Base-by-base conservation (phyloP, 495 filamentous ascomycete genomes). In the Elaphomyces granulatus region DNA sequence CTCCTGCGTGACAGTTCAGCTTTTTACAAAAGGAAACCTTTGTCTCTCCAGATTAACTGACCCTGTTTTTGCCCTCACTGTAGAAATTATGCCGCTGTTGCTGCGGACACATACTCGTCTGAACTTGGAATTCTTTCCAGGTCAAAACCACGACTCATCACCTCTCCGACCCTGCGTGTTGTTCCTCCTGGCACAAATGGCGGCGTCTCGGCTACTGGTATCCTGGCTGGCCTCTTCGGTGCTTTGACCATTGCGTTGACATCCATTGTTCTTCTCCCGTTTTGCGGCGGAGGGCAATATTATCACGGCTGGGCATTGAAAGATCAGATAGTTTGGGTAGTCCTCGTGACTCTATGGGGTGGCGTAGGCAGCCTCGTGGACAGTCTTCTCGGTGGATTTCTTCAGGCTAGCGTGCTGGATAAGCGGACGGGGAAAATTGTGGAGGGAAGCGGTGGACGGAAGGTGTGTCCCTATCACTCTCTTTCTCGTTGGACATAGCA, bases 131-230 rank as follows among this genome's bases (percentile, higher is more conserved):
- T 98, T 35, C 70, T 96, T 14, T 80, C 87, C 14, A 77, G 70
- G 43, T 70, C 68, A 16, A 60, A 68, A 28, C 90, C 90, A 0
- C 72, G 85, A 14, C 72, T 98, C n/a, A 86, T 98, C 40, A 94
- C 85, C 3, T 84, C 84, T 18, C 71, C 72, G 16, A 81, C 67
- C 15, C 61, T 87, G 9, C 71, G 75, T 10, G 66, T 74, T 46
- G 92, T 95, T 0, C 87, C 88, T 0, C 75, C 72, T 2, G 90
- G 90, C 8, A 96, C 92, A 18, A 98, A 98, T 52, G 90, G 90
- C 15, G 90, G 86, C 3, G 79, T 98, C 7, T 88, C 86, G 0
- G 42, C 72, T 1, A 62, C 67, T 14, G 90, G 90, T 0, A 61
- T 90, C 0, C 50, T 66, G 0, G 86, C 86, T 1, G 90, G 87